phyloP scores from a whole-genome alignment of 805 yeast genomes.

The Cyberlindnera misumaiensis region DNA sequence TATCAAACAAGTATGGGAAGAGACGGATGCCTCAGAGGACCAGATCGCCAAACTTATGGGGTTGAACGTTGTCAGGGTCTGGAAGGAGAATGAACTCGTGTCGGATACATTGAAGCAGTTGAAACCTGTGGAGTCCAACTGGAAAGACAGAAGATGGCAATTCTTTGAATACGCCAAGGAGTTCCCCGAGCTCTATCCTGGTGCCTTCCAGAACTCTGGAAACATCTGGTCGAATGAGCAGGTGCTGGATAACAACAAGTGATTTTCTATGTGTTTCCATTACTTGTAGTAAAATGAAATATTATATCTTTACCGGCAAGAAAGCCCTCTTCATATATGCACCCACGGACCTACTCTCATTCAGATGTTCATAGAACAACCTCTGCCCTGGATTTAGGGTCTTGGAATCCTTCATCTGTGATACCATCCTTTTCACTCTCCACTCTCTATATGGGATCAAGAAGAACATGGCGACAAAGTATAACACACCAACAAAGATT shows the following conservation, averaged over 20 bases:
- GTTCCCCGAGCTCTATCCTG: constrained; percentile 35
- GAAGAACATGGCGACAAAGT: too few species aligned
- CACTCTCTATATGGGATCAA: too few species aligned
- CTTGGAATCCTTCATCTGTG: constrained; percentile 10
- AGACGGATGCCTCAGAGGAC: constrained; percentile 36
- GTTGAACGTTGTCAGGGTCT: constrained; percentile 38
- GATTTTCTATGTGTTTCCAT: neutral
- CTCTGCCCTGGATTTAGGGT: neutral
- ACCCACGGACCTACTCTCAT: too few species aligned
- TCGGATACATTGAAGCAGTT: constrained; percentile 19
- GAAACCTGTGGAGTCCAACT: constrained; percentile 31
- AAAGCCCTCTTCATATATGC: too few species aligned
- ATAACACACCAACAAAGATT: too few species aligned
- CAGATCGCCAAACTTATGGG: constrained; percentile 40
- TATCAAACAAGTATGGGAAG: constrained; percentile 28
- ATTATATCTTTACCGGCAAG: neutral
- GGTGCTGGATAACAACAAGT: constrained; percentile 8
- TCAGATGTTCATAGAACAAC: too few species aligned
- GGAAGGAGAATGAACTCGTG: constrained; percentile 35
- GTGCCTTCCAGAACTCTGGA: constrained; percentile 15
- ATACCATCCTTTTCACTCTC: constrained; percentile 27
- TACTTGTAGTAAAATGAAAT: too few species aligned
- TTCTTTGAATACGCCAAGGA: constrained; percentile 28
- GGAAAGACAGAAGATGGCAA: constrained; percentile 38
- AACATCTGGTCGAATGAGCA: constrained; percentile 10